Base-by-base conservation (phyloP, 768 basidiomycete genomes). In the Tephrocybe sp. region DNA sequence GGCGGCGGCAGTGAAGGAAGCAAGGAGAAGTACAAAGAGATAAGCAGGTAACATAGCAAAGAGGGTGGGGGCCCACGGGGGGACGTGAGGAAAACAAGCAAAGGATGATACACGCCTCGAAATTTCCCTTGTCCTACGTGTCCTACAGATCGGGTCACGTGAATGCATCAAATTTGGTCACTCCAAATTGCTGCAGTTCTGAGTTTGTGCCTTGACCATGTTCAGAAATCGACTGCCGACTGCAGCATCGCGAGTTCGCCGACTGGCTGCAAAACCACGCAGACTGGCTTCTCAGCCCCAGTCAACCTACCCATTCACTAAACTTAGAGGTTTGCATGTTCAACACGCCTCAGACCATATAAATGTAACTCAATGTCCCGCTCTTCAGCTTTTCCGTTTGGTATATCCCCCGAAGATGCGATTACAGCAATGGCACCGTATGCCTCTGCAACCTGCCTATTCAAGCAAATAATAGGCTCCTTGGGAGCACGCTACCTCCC, bases 331-430 rank as follows among this genome's bases (percentile, higher is more conserved):
- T 75, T 39, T 34, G 24, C 38, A 48, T 24, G 41, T 36, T 50
- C 45, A 28, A 24, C 30, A 39, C 30, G 25, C 15, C 30, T 34
- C 26, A 48, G 33, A 33, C 20, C 18, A n/a, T 15, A 7, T 11
- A 21, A 46, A 32, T 50, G 23, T 9, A 26, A 23, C 32, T 32
- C 41, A 50, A 10, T 53, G 32, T 14, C 28, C 8, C n/a, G n/a
- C n/a, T n/a, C n/a, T 9, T 28, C 50, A 84, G 83, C 79, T 2
- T 73, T 74, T 57, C 82, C 82, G 1, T 84, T 84, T 61, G 65
- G 62, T 8, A 51, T 80, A 38, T 72, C 79, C 10, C 69, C 73
- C 17, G 69, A 76, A 37, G 68, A 75, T 40, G 81, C 79, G 15
- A 70, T 77, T 39, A 48, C 60, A 21, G 66, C 69, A 18, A 57